phyloP scores from a whole-genome alignment of 1,284 basidiomycete genomes.

The Puccinia hordei region DNA sequence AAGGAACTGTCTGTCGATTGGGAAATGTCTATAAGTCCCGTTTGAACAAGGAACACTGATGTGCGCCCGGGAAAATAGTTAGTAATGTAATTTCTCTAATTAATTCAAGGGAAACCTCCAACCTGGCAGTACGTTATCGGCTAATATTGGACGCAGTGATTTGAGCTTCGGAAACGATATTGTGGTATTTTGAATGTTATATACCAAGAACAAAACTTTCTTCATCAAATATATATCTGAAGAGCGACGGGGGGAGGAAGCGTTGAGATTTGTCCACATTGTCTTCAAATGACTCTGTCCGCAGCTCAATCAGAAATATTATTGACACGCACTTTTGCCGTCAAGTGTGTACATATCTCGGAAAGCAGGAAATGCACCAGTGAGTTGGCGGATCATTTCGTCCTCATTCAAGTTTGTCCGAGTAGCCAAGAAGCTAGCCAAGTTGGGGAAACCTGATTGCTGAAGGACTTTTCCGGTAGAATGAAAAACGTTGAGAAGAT shows the following conservation, averaged over 20 bases:
- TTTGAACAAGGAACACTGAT: constrained; percentile 33
- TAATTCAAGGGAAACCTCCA: constrained; percentile 13
- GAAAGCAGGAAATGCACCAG: constrained; percentile 33
- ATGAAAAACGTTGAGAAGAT: constrained; percentile 33
- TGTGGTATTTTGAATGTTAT: constrained; percentile 20
- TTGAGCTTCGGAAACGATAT: constrained; percentile 33
- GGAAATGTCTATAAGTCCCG: constrained; percentile 18
- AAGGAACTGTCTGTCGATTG: constrained; percentile 3
- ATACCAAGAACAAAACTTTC: constrained; percentile 32
- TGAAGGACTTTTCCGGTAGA: constrained; percentile 29
- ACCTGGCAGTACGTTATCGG: constrained; percentile 41
- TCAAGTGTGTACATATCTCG: constrained; percentile 47
- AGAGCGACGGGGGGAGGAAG: neutral
- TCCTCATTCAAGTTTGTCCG: constrained; percentile 32
- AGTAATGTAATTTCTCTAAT: neutral
- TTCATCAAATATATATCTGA: constrained; percentile 40
- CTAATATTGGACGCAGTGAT: constrained; percentile 37
- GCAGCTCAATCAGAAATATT: neutral
- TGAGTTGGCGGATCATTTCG: constrained; percentile 28
- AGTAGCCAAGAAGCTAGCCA: constrained; percentile 40
- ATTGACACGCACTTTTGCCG: neutral
- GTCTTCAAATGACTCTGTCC: neutral
- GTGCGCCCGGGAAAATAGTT: neutral
- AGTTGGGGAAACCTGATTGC: constrained; percentile 30
- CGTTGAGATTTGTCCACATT: neutral